Evolutionary conservation across 2,329 filamentous ascomycete species (phyloP).

Genomic region (Sclerotinia trifoliorum): DNA sequence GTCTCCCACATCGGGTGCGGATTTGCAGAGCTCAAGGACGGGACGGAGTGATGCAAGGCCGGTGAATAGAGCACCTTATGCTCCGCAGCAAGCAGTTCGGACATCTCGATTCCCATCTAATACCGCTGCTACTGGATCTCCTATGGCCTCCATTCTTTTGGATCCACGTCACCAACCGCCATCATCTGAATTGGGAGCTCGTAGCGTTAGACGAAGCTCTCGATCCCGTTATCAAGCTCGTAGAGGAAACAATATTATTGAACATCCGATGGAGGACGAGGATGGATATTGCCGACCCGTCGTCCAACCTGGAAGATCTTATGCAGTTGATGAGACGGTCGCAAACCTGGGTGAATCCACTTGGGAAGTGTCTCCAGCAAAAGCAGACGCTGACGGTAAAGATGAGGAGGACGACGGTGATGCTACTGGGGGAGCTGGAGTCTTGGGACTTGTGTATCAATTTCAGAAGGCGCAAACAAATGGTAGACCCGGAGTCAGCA

Average conservation of each 20-base stretch:
- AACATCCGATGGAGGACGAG: slow-evolving; percentile 53
- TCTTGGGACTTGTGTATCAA: slow-evolving; percentile 64
- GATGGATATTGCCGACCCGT: slow-evolving; percentile 35
- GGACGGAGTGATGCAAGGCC: slow-evolving; percentile 47
- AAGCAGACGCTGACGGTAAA: slow-evolving; percentile 38
- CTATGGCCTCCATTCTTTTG: slow-evolving; percentile 70
- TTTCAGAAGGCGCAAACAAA: slow-evolving; percentile 62
- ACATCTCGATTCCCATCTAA: slow-evolving; percentile 47
- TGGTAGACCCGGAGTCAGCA: slow-evolving; percentile 43
- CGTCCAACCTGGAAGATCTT: slow-evolving; percentile 9
- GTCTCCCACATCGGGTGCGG: slow-evolving; percentile 57
- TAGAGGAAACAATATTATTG: slow-evolving; percentile 48
- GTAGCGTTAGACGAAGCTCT: slow-evolving; percentile 50
- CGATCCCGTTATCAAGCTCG: slow-evolving; percentile 48
- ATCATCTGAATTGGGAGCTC: slow-evolving; percentile 46
- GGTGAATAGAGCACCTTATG: slow-evolving; percentile 43
- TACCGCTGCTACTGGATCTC: slow-evolving; percentile 42
- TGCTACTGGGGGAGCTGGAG: slow-evolving; percentile 52
- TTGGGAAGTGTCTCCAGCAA: slow-evolving; percentile 44
- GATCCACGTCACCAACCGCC: slow-evolving; percentile 74
- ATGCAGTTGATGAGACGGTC: slow-evolving; percentile 36
- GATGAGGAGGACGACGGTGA: slow-evolving; percentile 49
- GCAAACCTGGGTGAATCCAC: slow-evolving; percentile 44
- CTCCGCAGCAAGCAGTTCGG: slow-evolving; percentile 40
- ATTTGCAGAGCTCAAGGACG: slow-evolving; percentile 54